phyloP scores from a whole-genome alignment of 345 rosid genomes.

The Brassica rapa region DNA sequence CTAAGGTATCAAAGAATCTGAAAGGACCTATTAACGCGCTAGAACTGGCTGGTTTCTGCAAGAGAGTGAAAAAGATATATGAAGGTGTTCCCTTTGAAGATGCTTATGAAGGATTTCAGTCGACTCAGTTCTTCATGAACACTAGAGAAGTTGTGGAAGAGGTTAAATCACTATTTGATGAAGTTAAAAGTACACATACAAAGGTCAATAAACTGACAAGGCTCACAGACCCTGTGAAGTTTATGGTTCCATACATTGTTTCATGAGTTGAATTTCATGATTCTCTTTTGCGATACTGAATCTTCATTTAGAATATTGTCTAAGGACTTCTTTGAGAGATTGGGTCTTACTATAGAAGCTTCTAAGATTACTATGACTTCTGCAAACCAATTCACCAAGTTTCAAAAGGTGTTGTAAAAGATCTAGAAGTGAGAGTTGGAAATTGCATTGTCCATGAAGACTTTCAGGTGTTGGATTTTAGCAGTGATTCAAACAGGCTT shows the following conservation, averaged over 20 bases:
- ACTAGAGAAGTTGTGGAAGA: not conserved
- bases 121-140: not conserved
- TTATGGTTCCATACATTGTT: not conserved
- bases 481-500: not conserved
- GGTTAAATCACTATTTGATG: not conserved
- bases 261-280: not conserved
- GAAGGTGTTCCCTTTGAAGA: not conserved
- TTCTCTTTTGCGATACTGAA: not conserved
- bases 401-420: not conserved
- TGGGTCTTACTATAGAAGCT: not conserved
- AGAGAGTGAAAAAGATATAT: not conserved
- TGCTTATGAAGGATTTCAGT: not conserved
- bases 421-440: not conserved
- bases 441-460: not conserved
- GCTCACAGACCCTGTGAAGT: not conserved
- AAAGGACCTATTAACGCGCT: not conserved
- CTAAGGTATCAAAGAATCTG: not conserved
- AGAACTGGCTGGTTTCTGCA: not conserved
- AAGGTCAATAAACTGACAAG: not conserved
- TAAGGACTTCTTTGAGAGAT: not conserved
- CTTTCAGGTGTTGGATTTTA: not conserved
- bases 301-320: not conserved
- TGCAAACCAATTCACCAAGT: not conserved
- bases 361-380: not conserved
- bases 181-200: not conserved